Percentiles rank a stretch among this genome's conserved stretches.
Conservation (phyloP, 164 flowering plant genomes). For the Chimonanthus praecox region DNA sequence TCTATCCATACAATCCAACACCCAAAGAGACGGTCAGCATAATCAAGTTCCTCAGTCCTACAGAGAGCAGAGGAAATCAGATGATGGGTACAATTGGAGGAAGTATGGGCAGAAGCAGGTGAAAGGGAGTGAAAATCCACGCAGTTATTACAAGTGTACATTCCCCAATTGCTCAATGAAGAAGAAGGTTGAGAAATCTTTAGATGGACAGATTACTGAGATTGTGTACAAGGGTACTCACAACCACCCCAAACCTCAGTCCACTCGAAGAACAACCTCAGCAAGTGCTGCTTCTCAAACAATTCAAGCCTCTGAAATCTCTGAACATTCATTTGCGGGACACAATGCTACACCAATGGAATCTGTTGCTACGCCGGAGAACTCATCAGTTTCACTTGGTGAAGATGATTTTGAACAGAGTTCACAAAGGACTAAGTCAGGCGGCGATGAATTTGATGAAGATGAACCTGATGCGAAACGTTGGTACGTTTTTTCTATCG, state of each 20-base stretch:
- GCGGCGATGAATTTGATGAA: slow-evolving; percentile 54
- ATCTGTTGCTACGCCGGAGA: slow-evolving; percentile 47
- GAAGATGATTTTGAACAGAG: slow-evolving; percentile 58
- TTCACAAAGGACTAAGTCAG: slow-evolving; percentile 50
- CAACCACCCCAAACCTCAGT: slow-evolving; percentile 78
- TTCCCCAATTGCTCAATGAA: slow-evolving; percentile 64
- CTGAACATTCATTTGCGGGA: slow-evolving; percentile 25
- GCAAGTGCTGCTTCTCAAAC: slow-evolving; percentile 28
- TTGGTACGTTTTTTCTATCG: slow-evolving; percentile 38
- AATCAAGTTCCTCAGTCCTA: slow-evolving; percentile 32
- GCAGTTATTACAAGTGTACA: slow-evolving; percentile 85
- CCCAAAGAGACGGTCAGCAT: slow-evolving; percentile 16
- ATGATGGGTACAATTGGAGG: slow-evolving; percentile 89
- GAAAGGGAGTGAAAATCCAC: slow-evolving; percentile 76
- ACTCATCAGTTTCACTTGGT: slow-evolving; percentile 60
- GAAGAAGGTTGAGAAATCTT: slow-evolving; percentile 73
- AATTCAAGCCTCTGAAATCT: slow-evolving; percentile 21
- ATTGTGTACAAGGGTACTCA: slow-evolving; percentile 84
- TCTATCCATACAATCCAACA: slow-evolving; percentile 17
- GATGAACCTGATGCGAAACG: slow-evolving; percentile 71
- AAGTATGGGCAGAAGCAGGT: slow-evolving; percentile 88
- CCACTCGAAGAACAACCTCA: slow-evolving; percentile 34
- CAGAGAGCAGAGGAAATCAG: slow-evolving; percentile 53
- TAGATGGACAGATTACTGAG: slow-evolving; percentile 80
- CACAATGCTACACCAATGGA: slow-evolving; percentile 23